Evolutionary conservation across 2,329 filamentous ascomycete species (phyloP), one percentile per base, ranked within the genome.

Genomic region (Chaetomium sp.): DNA sequence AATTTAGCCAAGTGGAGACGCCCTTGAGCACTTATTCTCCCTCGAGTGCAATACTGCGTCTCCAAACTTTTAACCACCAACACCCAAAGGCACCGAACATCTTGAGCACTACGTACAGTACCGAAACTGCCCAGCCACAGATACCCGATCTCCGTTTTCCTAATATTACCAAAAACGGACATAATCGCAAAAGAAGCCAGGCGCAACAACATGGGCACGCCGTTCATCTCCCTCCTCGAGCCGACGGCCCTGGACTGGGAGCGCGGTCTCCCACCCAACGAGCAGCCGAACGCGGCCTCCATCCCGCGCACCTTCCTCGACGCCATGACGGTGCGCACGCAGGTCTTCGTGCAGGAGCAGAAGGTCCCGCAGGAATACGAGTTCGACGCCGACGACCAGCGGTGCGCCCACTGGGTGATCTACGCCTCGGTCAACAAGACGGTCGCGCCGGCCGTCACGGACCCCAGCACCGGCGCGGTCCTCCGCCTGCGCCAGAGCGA

Each of bases 331-430:
- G 82, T 90, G 51, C 85, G 88, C 42, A 79, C 85, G 66, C 72
- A 76, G 21, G 87, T 90, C 60, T 90, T 88, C 70, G 83, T 89
- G 27, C 45, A 78, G 8, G 87, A 89, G 72, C 87, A 90, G 71
- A 71, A 76, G 0, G 79, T 87, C 16, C 81, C 84, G 0, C 76
- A 87, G 0, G 86, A 90, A 45, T 85, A 87, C 69, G 93, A 98
- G 76, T 83, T 92, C 69, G 94, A 97, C 79, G 79, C 82, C 1
- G 92, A 97, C 74, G 94, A 98, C 75, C 70, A 83, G 0, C 85
- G 91, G 13, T 67, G 51, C 50, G 59, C 89, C 78, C 93, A 97
- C 77, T 97, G 92, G 90, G 89, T 97, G 33, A 81, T 89, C n/a
- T 97, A 96, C 76, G 86, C 87, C 56, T 87, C 83, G 19, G 82